phyloP scores from a whole-genome alignment of 768 basidiomycete genomes.

The Lactarius quietus region DNA sequence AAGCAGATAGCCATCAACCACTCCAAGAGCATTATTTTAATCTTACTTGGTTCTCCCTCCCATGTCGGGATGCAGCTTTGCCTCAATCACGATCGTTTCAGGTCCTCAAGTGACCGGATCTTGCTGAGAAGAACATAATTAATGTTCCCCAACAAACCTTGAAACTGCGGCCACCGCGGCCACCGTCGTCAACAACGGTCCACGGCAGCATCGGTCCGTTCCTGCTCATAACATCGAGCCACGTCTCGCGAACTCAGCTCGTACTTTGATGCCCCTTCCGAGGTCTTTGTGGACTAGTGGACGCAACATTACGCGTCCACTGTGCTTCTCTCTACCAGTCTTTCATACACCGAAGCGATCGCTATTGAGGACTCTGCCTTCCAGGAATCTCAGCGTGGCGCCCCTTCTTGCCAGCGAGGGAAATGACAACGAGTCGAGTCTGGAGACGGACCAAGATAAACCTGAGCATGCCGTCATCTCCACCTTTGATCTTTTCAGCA shows the following conservation, averaged over 20 bases:
- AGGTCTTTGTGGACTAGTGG: neutral
- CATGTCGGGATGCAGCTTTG: neutral
- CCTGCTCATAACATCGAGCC: neutral
- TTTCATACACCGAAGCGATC: neutral
- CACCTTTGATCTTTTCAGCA: constrained; percentile 88
- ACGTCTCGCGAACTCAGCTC: neutral
- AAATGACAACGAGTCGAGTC: neutral
- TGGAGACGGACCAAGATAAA: constrained; percentile 7
- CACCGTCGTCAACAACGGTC: too few relatives aligned
- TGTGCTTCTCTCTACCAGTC: neutral
- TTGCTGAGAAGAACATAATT: neutral
- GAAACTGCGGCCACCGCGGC: neutral
- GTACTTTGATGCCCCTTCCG: neutral
- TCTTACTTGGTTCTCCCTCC: neutral
- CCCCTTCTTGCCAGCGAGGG: neutral
- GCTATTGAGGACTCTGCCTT: neutral
- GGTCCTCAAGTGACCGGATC: neutral
- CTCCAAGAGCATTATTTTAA: neutral
- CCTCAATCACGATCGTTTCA: neutral
- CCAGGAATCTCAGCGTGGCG: neutral
- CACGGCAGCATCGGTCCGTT: constrained; percentile 5
- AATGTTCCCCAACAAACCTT: neutral
- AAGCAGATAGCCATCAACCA: neutral
- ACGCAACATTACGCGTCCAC: neutral
- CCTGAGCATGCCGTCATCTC: constrained; percentile 87